Conservation (phyloP, 1,284 basidiomycete species). For the Ganoderma sinense region DNA sequence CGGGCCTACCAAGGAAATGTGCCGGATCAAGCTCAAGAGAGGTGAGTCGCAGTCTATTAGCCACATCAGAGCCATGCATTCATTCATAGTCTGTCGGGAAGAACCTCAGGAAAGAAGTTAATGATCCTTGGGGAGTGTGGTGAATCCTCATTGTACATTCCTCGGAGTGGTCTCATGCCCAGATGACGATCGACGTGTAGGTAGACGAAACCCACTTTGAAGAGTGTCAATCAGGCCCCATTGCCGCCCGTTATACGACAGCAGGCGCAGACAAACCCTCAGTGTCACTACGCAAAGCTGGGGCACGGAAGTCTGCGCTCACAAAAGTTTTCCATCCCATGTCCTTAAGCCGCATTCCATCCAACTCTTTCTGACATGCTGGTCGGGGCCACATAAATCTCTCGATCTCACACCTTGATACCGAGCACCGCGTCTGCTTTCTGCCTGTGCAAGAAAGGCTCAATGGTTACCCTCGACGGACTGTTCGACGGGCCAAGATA, state of each 20-base stretch:
- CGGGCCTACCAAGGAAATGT: neutral
- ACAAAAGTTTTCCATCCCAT: neutral
- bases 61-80: neutral
- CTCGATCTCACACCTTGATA: neutral
- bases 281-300: neutral
- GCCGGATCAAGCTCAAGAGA: neutral
- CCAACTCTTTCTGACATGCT: neutral
- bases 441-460: neutral
- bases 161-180: neutral
- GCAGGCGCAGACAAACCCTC: neutral
- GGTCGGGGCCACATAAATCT: neutral
- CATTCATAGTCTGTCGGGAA: no score
- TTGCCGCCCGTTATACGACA: neutral
- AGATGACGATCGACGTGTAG: neutral
- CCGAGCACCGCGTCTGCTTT: neutral
- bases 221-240: neutral
- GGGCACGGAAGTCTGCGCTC: neutral
- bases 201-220: neutral
- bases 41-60: no score
- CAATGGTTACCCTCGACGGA: neutral
- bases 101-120: neutral
- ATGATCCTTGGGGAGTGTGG: neutral
- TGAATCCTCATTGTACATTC: neutral
- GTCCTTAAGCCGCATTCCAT: neutral
- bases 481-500: neutral